Base-by-base conservation (phyloP, 2,329 filamentous ascomycete genomes). In the Verticillium dahliae region DNA sequence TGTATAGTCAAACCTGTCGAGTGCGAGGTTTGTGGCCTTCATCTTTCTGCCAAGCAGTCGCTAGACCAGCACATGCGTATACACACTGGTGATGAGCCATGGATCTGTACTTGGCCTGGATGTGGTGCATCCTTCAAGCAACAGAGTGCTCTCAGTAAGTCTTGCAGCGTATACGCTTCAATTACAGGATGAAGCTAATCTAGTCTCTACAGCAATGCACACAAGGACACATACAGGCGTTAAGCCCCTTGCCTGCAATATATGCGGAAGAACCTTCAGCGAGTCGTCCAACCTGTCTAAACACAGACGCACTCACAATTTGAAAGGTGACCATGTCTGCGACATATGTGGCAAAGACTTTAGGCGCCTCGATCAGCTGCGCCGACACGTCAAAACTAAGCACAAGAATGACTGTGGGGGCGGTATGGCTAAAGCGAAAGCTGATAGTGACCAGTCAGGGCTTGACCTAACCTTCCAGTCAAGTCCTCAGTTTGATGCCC, bases 271-370 rank as follows among this genome's bases (percentile, higher is more conserved):
- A 67, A 74, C 73, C 10, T 89, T 89, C 68, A 81, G 83, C 63
- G 85, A 89, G 69, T 88, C 85, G 0, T 88, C 85, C 4, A 89
- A 89, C 67, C 74, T 89, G 18, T 85, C 85, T 58, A 89, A 89
- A 67, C 86, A 89, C 68, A 80, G 82, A 58, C 84, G 85, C 65
- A 89, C 81, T 7, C 86, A 89, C 66, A 80, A 81, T 14, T 74
- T 79, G 38, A 80, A 79, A 61, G 82, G 82, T 6, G 76, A 77
- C 39, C 81, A 81, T 67, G 73, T 75, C 31, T 88, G 85, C 55
- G 70, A 76, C 2, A 74, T 80, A 50, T 89, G 86, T 63, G 75
- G 75, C 14, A 85, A 82, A 65, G 77, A 81, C 60, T 89, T 89
- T 58, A 79, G 85, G 69, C 76, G 86, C 10, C 74, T 82, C 15